These are phyloP conservation scores for barrel medic (Medicago truncatula) DNA, from an alignment of 306 rosid genomes.

Conservation along the genomic window MtrunA17r5.0-ANR NC_053045.1:2765501-2766000, in stretches of 20 bases:
- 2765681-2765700: slow-evolving; percentile 1
- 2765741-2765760: slow-evolving; percentile 5
- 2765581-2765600: slow-evolving; percentile 67
- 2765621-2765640: slow-evolving; percentile 61
- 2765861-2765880: slow-evolving; percentile 8
- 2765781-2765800: slow-evolving; percentile 18
- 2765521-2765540: slow-evolving; percentile 47
- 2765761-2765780: neutral
- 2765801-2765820: slow-evolving; percentile 14
- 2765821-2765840: slow-evolving; percentile 18
- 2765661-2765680: slow-evolving; percentile 44
- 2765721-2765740: slow-evolving; percentile 11
- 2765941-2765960: slow-evolving; percentile 14
- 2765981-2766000: slow-evolving; percentile 24
- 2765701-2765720: neutral
- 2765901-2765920: slow-evolving; percentile 4
- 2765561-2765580: slow-evolving; percentile 70
- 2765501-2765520: slow-evolving; percentile 57
- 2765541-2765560: slow-evolving; percentile 42
- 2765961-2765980: slow-evolving; percentile 4
- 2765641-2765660: slow-evolving; percentile 37
- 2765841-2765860: slow-evolving; percentile 22
- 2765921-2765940: slow-evolving; percentile 22
- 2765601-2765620: slow-evolving; percentile 77
- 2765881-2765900: slow-evolving; percentile 33